A percentile compares a stretch with the other conserved stretches of the same genome.
phyloP scores from a whole-genome alignment of 345 rosid species.

The Acer negundo region DNA sequence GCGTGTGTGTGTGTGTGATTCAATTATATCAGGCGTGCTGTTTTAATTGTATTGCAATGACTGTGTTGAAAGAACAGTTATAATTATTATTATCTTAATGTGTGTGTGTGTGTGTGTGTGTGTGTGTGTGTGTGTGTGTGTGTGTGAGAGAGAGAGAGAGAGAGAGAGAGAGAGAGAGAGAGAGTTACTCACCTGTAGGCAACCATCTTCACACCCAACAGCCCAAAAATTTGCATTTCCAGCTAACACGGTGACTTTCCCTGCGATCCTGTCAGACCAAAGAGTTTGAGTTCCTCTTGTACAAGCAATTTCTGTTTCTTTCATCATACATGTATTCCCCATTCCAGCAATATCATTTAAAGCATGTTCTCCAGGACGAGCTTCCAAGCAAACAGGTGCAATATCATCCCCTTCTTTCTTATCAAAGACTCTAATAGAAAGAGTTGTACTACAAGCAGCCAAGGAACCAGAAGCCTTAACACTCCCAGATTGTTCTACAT shows the following conservation, averaged over 20 bases:
- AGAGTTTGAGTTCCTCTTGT: constrained; percentile 71
- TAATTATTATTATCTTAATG: no score
- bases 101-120: no score
- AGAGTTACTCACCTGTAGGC: constrained; percentile 69
- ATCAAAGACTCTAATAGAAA: constrained; percentile 81
- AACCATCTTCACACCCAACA: constrained; percentile 96
- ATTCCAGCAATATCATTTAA: constrained; percentile 76
- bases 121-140: no score
- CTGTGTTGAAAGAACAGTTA: no score
- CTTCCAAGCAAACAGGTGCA: constrained; percentile 83
- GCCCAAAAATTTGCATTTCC: constrained; percentile 99
- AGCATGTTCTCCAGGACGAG: constrained; percentile 76
- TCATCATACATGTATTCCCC: constrained; percentile 59
- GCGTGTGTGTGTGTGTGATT: no score
- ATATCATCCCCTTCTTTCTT: constrained; percentile 72
- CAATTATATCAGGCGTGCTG: no score
- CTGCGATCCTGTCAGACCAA: constrained; percentile 90
- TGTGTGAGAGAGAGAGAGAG: neutral
- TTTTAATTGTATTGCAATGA: no score
- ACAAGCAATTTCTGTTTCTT: constrained; percentile 86
- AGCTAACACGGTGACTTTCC: constrained; percentile 89
- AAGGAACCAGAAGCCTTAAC: constrained; percentile 50
- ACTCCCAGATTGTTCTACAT: constrained; percentile 63
- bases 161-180: constrained; percentile 2
- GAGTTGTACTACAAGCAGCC: constrained; percentile 30